Evolutionary conservation across 345 rosid species (phyloP).

Genomic region (Cardamine occulta): DNA sequence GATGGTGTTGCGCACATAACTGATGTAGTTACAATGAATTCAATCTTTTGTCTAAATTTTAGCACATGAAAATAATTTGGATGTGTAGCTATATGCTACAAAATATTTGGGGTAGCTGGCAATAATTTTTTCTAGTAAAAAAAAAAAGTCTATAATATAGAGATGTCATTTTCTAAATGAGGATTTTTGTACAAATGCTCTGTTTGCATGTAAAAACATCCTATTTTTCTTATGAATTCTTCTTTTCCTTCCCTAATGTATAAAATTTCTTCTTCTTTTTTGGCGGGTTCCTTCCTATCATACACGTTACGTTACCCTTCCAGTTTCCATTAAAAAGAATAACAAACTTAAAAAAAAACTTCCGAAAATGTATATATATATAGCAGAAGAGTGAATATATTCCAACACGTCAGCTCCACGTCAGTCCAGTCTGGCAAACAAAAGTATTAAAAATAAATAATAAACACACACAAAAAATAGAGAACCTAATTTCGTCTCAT

Average conservation of each 20-base stretch:
- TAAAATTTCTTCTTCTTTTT: too few relatives aligned
- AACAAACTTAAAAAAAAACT: neutral
- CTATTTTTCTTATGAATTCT: neutral
- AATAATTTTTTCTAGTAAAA: too few relatives aligned
- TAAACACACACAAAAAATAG: neutral
- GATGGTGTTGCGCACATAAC: too few relatives aligned
- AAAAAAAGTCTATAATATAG: neutral
- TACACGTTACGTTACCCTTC: neutral
- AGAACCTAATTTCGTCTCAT: conserved; percentile 29
- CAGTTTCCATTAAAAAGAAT: neutral
- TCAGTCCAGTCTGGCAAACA: conserved; percentile 25
- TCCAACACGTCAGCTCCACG: conserved; percentile 8
- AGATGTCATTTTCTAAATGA: neutral
- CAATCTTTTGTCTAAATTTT: too few relatives aligned
- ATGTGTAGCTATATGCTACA: too few relatives aligned
- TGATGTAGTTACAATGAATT: too few relatives aligned
- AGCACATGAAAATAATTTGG: too few relatives aligned
- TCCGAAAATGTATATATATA: neutral
- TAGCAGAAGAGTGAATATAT: neutral
- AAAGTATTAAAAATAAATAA: neutral
- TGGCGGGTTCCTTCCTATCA: neutral
- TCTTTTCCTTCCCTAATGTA: neutral
- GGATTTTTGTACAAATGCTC: neutral
- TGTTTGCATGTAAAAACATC: neutral
- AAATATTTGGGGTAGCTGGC: too few relatives aligned